Conservation (phyloP, 2,329 filamentous ascomycete genomes). For the Fusarium odoratissimum region DNA sequence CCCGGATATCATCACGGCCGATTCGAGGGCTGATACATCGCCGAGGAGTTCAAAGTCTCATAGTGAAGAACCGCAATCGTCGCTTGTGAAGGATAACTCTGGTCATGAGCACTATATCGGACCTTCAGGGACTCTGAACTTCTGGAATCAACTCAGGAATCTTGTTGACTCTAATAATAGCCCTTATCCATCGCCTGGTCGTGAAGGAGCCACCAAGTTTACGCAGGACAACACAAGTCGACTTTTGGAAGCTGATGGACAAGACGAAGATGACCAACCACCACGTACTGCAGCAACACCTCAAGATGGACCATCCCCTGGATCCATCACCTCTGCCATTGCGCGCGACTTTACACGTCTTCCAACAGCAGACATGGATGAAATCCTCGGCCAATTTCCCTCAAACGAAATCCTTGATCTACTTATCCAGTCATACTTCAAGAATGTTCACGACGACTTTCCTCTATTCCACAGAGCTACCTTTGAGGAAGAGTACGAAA, state of each 20-base stretch:
- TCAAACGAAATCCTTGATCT: slow-evolving; percentile 44
- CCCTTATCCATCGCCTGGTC: not conserved
- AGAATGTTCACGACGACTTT: slow-evolving; percentile 51
- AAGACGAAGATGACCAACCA: slow-evolving; percentile 26
- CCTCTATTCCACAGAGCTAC: slow-evolving; percentile 51
- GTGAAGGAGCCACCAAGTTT: slow-evolving; percentile 17
- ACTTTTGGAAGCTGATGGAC: slow-evolving; percentile 28
- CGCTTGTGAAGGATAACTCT: slow-evolving; percentile 48
- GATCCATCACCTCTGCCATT: slow-evolving; percentile 43
- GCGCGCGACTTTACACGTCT: slow-evolving; percentile 46
- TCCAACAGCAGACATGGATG: slow-evolving; percentile 43
- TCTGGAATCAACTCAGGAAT: slow-evolving; percentile 51
- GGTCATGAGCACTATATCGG: slow-evolving; percentile 54
- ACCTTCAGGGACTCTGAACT: slow-evolving; percentile 52
- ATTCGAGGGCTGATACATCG: not conserved
- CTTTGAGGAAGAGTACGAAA: slow-evolving; percentile 51
- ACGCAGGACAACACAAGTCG: slow-evolving; percentile 34
- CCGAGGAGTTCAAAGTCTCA: slow-evolving; percentile 20
- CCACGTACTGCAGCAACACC: not conserved
- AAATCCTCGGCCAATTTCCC: slow-evolving; percentile 45
- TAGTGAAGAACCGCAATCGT: slow-evolving; percentile 38
- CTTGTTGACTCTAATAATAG: slow-evolving; percentile 43
- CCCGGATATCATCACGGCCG: not conserved
- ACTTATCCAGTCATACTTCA: slow-evolving; percentile 51
- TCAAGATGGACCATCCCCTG: slow-evolving; percentile 41